Evolutionary conservation across 1,139 yeast species (phyloP).

Genomic region (Blastobotrys indianensis): DNA sequence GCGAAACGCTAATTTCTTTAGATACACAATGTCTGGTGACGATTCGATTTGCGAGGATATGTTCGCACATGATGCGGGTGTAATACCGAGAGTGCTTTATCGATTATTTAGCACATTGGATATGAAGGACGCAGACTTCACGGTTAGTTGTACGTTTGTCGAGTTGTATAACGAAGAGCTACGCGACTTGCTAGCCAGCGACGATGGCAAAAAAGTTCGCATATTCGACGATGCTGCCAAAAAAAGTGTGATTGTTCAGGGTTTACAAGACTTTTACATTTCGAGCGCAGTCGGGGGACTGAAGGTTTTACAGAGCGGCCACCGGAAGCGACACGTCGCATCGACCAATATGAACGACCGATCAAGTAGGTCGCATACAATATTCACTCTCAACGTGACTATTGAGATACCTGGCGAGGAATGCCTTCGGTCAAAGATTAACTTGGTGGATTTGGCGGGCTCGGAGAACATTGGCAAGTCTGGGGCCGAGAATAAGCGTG

Average conservation of each 20-base stretch:
- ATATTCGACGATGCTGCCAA: constrained; percentile 38
- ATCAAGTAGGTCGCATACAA: constrained; percentile 63
- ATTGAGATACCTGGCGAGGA: constrained; percentile 33
- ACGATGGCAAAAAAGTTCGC: constrained; percentile 34
- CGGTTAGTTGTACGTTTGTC: constrained; percentile 64
- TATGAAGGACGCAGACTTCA: constrained; percentile 43
- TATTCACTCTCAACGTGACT: constrained; percentile 60
- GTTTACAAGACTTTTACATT: constrained; percentile 42
- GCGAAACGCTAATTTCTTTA: not conserved
- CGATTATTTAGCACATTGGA: constrained; percentile 20
- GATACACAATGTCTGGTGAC: constrained; percentile 77
- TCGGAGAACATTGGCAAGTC: constrained; percentile 76
- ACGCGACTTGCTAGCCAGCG: constrained; percentile 47
- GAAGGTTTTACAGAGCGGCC: constrained; percentile 45
- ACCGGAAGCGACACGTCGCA: constrained; percentile 55
- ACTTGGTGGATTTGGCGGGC: constrained; percentile 85
- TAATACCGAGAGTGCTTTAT: constrained; percentile 61
- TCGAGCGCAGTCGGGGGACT: constrained; percentile 38
- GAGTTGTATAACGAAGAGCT: constrained; percentile 73
- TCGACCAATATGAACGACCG: constrained; percentile 63
- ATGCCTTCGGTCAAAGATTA: constrained; percentile 49
- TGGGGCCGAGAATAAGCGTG: constrained; percentile 72
- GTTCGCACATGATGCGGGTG: constrained; percentile 45
- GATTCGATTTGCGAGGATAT: constrained; percentile 26
- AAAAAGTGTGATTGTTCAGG: constrained; percentile 39